Evolutionary conservation across 495 filamentous ascomycete species (phyloP).

Genomic region (Talaromyces thailandensis): DNA sequence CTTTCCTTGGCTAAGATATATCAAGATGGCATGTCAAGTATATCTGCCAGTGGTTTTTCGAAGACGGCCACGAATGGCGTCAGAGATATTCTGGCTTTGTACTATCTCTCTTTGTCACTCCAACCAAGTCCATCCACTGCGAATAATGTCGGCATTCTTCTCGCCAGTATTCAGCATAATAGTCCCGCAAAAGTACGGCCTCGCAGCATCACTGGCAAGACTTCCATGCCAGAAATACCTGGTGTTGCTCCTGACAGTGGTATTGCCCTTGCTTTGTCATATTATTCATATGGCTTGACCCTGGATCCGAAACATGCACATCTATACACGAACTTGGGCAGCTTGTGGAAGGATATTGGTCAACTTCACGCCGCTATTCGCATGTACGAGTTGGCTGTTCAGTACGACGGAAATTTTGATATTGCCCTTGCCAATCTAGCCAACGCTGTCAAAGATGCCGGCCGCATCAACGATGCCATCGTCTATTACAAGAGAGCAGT

Average conservation of each 20-base stretch:
- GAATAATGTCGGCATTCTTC: conserved; percentile 95
- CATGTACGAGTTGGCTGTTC: conserved; percentile 95
- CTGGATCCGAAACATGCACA: conserved; percentile 92
- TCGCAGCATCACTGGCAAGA: conserved; percentile 21
- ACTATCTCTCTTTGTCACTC: conserved; percentile 90
- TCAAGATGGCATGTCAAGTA: conserved; percentile 91
- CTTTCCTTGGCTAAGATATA: conserved; percentile 96
- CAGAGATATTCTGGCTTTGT: conserved; percentile 88
- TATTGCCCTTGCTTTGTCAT: conserved; percentile 77
- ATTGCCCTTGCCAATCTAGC: conserved; percentile 96
- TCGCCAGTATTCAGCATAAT: conserved; percentile 86
- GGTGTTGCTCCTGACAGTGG: conserved; percentile 82
- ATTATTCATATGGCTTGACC: conserved; percentile 85
- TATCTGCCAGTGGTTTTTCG: conserved; percentile 47
- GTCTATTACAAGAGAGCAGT: conserved; percentile 87
- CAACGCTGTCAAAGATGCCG: conserved; percentile 97
- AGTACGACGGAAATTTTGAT: conserved; percentile 86
- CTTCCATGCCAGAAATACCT: conserved; percentile 49
- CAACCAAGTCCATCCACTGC: conserved; percentile 96
- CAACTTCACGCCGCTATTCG: conserved; percentile 84
- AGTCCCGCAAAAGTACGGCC: conserved; percentile 32
- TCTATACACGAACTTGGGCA: conserved; percentile 93
- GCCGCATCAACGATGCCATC: conserved; percentile 86
- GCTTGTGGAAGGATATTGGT: conserved; percentile 92
- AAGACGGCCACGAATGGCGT: conserved; percentile 60